Evolutionary conservation across 176 grass and related monocot genomes (phyloP), one percentile per base, ranked within the genome.

Genomic region (Typha latifolia): DNA sequence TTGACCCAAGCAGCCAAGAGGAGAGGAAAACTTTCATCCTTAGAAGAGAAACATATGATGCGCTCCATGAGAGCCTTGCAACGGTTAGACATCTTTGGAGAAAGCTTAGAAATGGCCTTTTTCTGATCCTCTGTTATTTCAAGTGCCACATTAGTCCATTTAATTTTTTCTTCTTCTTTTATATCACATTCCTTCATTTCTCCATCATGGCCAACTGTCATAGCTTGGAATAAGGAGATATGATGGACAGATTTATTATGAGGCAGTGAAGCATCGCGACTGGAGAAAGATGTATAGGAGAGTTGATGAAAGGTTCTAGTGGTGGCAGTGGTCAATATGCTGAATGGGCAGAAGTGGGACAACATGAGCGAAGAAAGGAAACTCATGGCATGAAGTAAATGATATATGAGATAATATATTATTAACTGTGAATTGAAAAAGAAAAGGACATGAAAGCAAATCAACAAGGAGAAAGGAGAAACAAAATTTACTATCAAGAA

Each of bases 61-160:
- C 73, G 68, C 15, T 80, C 70, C 83, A 87, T 51, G 68, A 99
- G 78, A n/a, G 86, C 94, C 81, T 77, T 93, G 81, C 94, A 99
- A 26, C 83, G 83, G 62, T 93, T 90, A 48, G 89, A 69, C 61
- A 99, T 81, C 82, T 80, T 99, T 4, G 67, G 73, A 32, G 89
- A 85, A 48, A 99, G 81, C 0, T 74, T 18, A 22, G 81, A 82
- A 48, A 93, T 77, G 19, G 78, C 78, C 12, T 47, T n/a, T 49
- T 72, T 78, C 72, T 85, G 80, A 1, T 74, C 22, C 1, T 77
- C 64, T 0, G 70, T 74, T 2, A 86, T 20, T 11, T 77, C 73
- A 12, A 62, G 55, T 27, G 80, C 84, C 12, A 90, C 23, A 14
- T 67, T 62, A 12, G 70, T 73, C 83, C 94, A 99, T 49, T 70